phyloP scores from a whole-genome alignment of 2,329 filamentous ascomycete genomes.

The Colletotrichum godetiae region DNA sequence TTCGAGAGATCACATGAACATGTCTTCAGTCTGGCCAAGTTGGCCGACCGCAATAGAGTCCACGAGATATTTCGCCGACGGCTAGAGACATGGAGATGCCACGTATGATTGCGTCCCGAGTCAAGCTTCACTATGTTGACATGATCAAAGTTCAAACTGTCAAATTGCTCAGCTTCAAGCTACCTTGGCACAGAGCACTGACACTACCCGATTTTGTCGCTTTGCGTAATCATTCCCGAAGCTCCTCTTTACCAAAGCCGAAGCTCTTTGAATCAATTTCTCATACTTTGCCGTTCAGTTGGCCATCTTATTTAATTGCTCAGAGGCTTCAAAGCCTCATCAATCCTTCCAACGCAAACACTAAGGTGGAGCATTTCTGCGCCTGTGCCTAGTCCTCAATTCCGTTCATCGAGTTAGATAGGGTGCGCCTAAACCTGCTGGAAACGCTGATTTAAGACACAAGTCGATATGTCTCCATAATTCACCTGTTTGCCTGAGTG shows the following conservation, averaged over 20 bases:
- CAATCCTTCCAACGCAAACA: not conserved
- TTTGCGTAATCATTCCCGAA: not conserved
- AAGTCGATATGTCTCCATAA: not conserved
- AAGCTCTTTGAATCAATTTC: not conserved
- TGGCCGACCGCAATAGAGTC: not conserved
- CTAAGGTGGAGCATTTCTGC: not conserved
- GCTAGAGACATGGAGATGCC: not conserved
- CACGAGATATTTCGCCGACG: not conserved
- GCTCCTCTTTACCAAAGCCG: not conserved
- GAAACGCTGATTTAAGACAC: no score
- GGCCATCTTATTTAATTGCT: not conserved
- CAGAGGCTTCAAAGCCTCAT: not conserved
- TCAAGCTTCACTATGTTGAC: not conserved
- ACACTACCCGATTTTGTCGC: not conserved
- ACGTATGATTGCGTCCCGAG: not conserved
- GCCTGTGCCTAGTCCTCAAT: not conserved
- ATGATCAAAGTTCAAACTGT: not conserved
- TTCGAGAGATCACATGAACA: not conserved
- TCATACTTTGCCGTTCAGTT: not conserved
- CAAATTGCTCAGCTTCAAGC: not conserved
- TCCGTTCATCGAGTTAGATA: not conserved
- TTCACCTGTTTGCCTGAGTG: no score
- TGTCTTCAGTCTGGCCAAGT: not conserved
- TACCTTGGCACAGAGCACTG: not conserved
- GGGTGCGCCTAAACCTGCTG: not conserved